A percentile compares a stretch with the other conserved stretches of the same genome.
Conservation (phyloP, 176 grass and related monocot species). For the Bonia amplexicaulis region DNA sequence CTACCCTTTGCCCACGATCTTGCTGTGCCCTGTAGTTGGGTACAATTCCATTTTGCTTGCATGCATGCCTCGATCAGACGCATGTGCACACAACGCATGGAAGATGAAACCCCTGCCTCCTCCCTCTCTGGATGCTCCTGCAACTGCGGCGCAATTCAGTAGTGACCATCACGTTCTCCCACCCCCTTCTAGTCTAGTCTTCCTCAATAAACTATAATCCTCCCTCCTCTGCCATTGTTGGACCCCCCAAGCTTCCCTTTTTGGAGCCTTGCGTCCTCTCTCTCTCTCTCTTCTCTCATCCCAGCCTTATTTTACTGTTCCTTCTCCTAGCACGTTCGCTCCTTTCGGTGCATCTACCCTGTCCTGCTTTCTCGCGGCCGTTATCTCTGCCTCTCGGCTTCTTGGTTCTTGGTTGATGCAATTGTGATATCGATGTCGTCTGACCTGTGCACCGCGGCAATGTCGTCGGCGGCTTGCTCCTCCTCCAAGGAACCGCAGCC, state of each 20-base stretch:
- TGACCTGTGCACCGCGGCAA: neutral
- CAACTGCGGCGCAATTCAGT: neutral
- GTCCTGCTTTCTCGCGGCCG: neutral
- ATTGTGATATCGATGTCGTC: neutral
- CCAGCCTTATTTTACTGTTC: neutral
- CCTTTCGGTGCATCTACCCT: neutral
- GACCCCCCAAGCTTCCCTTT: neutral
- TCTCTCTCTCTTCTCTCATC: neutral
- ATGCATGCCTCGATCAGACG: neutral
- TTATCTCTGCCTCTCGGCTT: neutral
- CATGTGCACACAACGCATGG: neutral
- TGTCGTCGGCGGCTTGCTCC: conserved; percentile 27
- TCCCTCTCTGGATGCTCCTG: neutral
- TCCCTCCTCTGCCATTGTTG: neutral
- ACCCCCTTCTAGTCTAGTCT: conserved; percentile 2
- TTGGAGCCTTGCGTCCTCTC: neutral
- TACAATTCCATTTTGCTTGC: too few relatives aligned
- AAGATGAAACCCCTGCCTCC: neutral
- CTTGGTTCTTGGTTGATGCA: neutral
- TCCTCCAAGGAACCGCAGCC: neutral
- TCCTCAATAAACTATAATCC: neutral
- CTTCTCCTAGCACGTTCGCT: neutral
- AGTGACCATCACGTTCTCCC: conserved; percentile 42
- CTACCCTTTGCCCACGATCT: neutral
- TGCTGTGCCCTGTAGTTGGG: neutral